Base-by-base conservation (phyloP, 2,329 filamentous ascomycete genomes). In the Scortechinia acanthostroma region DNA sequence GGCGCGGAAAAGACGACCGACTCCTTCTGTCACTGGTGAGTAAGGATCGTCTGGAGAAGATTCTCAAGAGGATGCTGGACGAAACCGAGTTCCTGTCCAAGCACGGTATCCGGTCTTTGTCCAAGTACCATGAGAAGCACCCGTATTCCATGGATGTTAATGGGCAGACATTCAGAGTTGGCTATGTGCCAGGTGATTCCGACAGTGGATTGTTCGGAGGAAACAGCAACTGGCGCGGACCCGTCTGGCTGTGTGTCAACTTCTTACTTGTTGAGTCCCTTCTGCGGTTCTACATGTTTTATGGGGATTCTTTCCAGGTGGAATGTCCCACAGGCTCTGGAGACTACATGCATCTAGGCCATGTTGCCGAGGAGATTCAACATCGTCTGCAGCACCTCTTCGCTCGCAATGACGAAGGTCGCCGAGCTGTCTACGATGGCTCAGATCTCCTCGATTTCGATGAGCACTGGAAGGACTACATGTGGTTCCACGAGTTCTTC, bases 401-500 rank as follows among this genome's bases (percentile, higher is more conserved):
- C 67, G 83, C 86, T 21, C 80, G 88, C 37, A 83, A 83, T 49
- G 86, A 95, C 55, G 81, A 94, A 51, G 91, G 91, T 44, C 83
- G 88, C 49, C 84, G 93, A 51, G 91, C 90, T 51, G 86, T 95
- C 70, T 94, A 97, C 56, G 83, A 78, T 46, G 85, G 88, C 16
- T 89, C 86, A 53, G 84, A 96, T 54, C 76, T 84, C 52, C 80
- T 96, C 22, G 90, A 97, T 66, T 95, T 87, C 57, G 90, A 97
- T 58, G 83, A 88, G 20, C 73, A 95, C 63, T 97, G 91, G 91
- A 91, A 86, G 62, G 91, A 94, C 56, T 80, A 91, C 57, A 72
- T 97, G 55, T 96, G 89, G 88, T 97, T 95, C 74, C 86, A 95
- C 60, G 91, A 97, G 62, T 97, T 94, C 73, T 97, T 97, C 59